Percentiles rank a stretch among this genome's conserved stretches.
phyloP scores from a whole-genome alignment of 2,329 filamentous ascomycete genomes.

The Rhynchosporium secalis region DNA sequence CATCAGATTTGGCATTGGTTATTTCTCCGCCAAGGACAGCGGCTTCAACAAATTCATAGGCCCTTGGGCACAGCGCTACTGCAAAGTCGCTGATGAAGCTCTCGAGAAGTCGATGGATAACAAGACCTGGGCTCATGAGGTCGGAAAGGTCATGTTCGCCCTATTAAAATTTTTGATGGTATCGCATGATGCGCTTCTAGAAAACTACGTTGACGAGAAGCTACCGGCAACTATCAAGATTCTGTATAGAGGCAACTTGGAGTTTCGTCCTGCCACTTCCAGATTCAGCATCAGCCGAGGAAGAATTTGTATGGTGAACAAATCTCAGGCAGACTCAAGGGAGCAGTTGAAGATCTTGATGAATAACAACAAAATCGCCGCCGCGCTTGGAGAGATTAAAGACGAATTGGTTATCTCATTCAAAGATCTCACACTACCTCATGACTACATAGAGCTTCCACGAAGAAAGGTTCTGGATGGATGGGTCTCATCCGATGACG shows the following conservation, averaged over 20 bases:
- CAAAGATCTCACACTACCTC: background rate
- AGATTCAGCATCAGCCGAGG: background rate
- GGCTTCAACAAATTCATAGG: background rate
- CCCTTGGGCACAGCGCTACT: background rate
- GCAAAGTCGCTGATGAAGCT: background rate
- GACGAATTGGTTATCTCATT: background rate
- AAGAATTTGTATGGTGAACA: background rate
- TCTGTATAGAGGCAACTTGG: background rate
- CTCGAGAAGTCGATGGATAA: background rate
- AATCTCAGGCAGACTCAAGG: background rate
- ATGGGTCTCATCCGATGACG: background rate
- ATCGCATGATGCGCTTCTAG: slow-evolving; percentile 3
- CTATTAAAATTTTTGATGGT: background rate
- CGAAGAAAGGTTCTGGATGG: too few relatives aligned
- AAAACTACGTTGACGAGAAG: slow-evolving; percentile 2
- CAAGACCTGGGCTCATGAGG: background rate
- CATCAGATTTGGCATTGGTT: background rate
- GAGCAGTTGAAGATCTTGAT: background rate
- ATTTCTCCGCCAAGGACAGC: background rate
- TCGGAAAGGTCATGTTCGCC: background rate
- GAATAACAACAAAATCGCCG: background rate
- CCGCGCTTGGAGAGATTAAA: background rate
- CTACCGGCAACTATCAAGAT: background rate
- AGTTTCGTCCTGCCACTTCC: background rate
- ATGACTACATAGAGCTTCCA: background rate